phyloP scores from a whole-genome alignment of 2,329 filamentous ascomycete species.

The Alternaria solani region DNA sequence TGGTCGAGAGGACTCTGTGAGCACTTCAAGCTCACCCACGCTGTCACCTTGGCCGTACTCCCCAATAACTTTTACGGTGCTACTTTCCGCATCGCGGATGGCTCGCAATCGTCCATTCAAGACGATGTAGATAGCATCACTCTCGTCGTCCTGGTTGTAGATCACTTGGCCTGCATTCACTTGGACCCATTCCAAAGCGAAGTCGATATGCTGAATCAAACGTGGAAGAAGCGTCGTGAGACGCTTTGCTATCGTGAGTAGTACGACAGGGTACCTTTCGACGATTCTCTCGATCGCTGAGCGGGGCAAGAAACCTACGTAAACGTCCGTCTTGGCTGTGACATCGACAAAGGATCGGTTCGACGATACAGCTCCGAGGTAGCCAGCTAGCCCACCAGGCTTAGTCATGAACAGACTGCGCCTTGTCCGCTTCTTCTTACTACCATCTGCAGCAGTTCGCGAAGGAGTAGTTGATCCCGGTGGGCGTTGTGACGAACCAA shows the following conservation, averaged over 20 bases:
- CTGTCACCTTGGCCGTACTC: constrained; percentile 98
- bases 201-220: constrained; percentile 94
- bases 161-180: constrained; percentile 95
- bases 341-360: constrained; percentile 97
- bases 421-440: constrained; percentile 62
- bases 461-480: constrained; percentile 34
- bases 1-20: constrained; percentile 91
- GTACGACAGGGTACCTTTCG: constrained; percentile 87
- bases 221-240: constrained; percentile 88
- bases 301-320: constrained; percentile 91
- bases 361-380: constrained; percentile 91
- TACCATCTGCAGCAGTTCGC: constrained; percentile 40
- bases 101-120: constrained; percentile 89
- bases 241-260: constrained; percentile 95
- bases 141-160: constrained; percentile 92
- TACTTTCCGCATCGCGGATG: constrained; percentile 81
- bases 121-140: constrained; percentile 97
- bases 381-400: constrained; percentile 91
- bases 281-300: constrained; percentile 88
- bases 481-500: constrained; percentile 39
- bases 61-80: constrained; percentile 83
- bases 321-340: constrained; percentile 96
- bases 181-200: constrained; percentile 97
- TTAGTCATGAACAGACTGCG: constrained; percentile 89
- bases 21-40: constrained; percentile 93